A percentile compares a stretch with the other conserved stretches of the same genome.
Evolutionary conservation across 371 early-diverging fungal genomes (phyloP).

Genomic region (Coemansia sp.): DNA sequence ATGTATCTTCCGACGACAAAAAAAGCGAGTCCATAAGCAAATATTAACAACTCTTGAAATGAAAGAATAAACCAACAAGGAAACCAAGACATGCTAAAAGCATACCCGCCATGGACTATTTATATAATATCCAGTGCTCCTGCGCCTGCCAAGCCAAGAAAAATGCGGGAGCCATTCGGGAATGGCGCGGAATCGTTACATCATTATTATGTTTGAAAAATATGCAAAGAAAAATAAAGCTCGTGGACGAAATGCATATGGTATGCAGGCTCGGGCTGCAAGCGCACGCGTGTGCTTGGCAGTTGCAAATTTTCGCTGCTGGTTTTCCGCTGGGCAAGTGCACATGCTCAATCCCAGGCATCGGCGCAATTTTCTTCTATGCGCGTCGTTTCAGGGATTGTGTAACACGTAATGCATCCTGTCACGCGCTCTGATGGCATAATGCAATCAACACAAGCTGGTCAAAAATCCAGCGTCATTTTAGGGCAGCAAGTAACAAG

Average conservation of each 20-base stretch:
- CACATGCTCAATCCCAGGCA: not conserved
- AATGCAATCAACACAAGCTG: not conserved
- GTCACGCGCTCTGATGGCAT: not conserved
- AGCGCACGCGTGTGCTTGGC: not conserved
- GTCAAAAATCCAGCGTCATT: not conserved
- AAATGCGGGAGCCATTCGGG: not conserved
- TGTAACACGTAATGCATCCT: not conserved
- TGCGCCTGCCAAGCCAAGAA: not conserved
- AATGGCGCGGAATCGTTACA: not conserved
- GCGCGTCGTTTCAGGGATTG: not conserved
- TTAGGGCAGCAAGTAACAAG: not conserved
- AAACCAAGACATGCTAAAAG: not conserved
- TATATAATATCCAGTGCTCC: not conserved
- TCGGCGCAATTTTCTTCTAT: not conserved
- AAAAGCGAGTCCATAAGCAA: slow-evolving; percentile 20
- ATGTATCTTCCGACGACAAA: slow-evolving; percentile 21
- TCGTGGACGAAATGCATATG: not conserved
- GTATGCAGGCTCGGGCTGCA: not conserved
- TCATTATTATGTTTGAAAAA: not conserved
- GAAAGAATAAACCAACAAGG: not conserved
- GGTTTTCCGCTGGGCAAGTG: not conserved
- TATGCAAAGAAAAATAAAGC: not conserved
- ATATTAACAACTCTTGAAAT: not conserved
- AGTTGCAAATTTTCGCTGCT: not conserved
- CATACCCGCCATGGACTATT: not conserved